Conservation (phyloP, 2,329 filamentous ascomycete genomes). For the Chalara sp. region DNA sequence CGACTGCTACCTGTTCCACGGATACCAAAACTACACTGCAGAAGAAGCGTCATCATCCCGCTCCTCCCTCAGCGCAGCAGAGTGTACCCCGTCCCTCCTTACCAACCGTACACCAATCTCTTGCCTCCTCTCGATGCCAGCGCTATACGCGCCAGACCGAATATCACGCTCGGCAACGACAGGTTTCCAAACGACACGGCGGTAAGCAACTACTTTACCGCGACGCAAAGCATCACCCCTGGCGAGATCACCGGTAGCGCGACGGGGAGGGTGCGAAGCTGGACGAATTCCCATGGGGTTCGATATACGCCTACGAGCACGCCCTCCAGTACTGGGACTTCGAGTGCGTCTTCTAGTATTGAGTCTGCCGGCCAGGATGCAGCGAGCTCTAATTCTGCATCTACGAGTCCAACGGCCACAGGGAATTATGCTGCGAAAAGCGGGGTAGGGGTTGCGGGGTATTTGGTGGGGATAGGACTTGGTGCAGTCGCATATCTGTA, state of each 20-base stretch:
- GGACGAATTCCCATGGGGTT: conserved; percentile 1
- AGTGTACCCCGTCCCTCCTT: conserved; percentile 31
- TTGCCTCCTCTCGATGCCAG: conserved; percentile 28
- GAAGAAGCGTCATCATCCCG: conserved; percentile 26
- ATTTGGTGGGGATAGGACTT: neutral
- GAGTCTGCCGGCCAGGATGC: neutral
- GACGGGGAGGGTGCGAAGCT: conserved; percentile 16
- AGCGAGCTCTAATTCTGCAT: neutral
- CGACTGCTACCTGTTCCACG: conserved; percentile 33
- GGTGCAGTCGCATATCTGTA: neutral
- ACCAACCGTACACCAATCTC: conserved; percentile 27
- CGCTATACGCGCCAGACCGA: conserved; percentile 7
- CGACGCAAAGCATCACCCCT: conserved; percentile 29
- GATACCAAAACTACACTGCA: conserved; percentile 28
- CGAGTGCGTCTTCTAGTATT: neutral
- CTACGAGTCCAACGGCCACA: neutral
- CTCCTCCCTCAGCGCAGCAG: conserved; percentile 23
- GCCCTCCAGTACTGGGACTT: neutral
- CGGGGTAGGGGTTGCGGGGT: neutral
- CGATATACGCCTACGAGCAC: conserved; percentile 1
- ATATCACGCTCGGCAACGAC: conserved; percentile 18
- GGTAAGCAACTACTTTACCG: conserved; percentile 36
- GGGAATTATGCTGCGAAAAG: neutral
- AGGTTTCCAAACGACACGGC: conserved; percentile 29
- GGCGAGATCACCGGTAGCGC: conserved; percentile 37